Percentiles rank a stretch among this genome's conserved stretches.
Evolutionary conservation across 2,329 filamentous ascomycete species (phyloP).

Genomic region (Teratosphaeria zuluensis): DNA sequence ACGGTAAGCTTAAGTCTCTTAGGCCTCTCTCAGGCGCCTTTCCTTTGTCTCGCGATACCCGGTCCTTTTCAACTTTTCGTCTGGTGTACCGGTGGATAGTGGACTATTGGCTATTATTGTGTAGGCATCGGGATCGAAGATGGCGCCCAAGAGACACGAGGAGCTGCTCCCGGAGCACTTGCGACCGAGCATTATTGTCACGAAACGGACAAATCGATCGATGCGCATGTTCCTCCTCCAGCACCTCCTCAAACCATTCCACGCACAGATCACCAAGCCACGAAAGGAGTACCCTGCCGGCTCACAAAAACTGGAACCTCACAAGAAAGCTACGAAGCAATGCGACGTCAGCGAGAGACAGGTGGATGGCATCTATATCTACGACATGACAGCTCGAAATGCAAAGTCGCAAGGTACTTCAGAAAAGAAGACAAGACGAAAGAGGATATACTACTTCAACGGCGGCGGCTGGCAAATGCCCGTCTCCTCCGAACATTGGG

Average conservation of each 20-base stretch:
- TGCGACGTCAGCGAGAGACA: slow-evolving; percentile 32
- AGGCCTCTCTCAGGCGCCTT: background rate
- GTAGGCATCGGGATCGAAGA: background rate
- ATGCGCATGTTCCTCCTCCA: slow-evolving; percentile 29
- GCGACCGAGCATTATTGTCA: slow-evolving; percentile 22
- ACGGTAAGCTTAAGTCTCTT: background rate
- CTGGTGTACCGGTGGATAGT: background rate
- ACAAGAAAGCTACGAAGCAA: slow-evolving; percentile 23
- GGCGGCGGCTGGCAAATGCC: slow-evolving; percentile 49
- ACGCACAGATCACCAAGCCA: slow-evolving; percentile 26
- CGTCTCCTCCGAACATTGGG: slow-evolving; percentile 44
- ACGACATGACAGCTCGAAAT: slow-evolving; percentile 29
- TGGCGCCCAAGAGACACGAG: background rate
- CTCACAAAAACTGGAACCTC: slow-evolving; percentile 30
- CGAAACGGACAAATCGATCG: slow-evolving; percentile 29
- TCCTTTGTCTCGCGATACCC: background rate
- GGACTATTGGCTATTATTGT: background rate
- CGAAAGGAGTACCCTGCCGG: slow-evolving; percentile 27
- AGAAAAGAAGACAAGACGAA: slow-evolving; percentile 9
- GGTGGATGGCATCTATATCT: slow-evolving; percentile 37
- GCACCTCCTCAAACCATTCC: slow-evolving; percentile 29
- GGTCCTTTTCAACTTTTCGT: background rate
- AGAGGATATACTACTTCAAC: slow-evolving; percentile 44
- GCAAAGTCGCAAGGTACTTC: background rate
- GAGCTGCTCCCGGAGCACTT: slow-evolving; percentile 1